Evolutionary conservation across 169 alveolate genomes (phyloP).

Genomic region (Eimeria praecox): DNA sequence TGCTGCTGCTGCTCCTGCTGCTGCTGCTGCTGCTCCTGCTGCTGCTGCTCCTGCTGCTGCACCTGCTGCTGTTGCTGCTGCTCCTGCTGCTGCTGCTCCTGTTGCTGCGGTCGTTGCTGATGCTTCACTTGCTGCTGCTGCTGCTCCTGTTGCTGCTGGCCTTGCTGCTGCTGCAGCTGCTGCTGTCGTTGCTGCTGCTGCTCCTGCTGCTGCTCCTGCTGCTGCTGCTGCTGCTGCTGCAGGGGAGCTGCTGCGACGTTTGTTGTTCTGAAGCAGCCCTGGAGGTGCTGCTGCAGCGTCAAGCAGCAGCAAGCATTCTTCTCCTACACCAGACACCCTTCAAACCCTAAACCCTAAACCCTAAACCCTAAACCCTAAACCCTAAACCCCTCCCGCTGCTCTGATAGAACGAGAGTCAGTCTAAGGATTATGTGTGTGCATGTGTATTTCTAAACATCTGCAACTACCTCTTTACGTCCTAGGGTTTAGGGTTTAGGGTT

Average conservation of each 20-base stretch:
- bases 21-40: too few species aligned
- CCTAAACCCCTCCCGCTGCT: slow-evolving; percentile 9
- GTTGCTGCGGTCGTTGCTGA: not conserved
- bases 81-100: not conserved
- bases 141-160: slow-evolving; percentile 8
- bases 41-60: too few species aligned
- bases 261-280: not conserved
- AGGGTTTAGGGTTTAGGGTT: not conserved
- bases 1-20: too few species aligned
- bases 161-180: not conserved
- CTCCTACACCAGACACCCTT: slow-evolving; percentile 31
- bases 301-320: slow-evolving; percentile 36
- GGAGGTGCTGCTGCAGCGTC: slow-evolving; percentile 49
- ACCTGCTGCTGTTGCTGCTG: not conserved
- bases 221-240: not conserved
- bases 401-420: too few species aligned
- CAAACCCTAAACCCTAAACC: not conserved
- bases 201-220: slow-evolving; percentile 1
- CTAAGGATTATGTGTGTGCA: too few species aligned
- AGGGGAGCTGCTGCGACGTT: not conserved
- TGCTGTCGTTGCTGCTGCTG: not conserved
- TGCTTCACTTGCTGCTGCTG: not conserved
- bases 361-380: slow-evolving; percentile 21
- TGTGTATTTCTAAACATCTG: too few species aligned
- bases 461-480: not conserved